Conservation (phyloP, 805 yeast species). For the Wickerhamomyces bisporus region DNA sequence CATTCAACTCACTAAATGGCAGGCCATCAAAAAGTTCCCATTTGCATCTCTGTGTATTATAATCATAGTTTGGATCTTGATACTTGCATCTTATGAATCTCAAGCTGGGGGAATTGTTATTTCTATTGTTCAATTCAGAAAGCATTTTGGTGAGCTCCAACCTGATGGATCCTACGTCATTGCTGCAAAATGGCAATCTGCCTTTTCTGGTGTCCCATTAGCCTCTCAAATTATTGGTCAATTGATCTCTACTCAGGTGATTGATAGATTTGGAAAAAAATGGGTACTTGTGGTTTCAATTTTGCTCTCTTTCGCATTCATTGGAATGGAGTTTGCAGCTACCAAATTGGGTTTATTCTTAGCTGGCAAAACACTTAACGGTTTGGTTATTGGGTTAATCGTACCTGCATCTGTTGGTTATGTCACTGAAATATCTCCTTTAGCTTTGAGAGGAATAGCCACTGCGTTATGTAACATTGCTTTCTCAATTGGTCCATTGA, state of each 20-base stretch:
- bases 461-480: constrained; percentile 34
- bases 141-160: constrained; percentile 26
- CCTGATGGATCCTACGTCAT: constrained; percentile 29
- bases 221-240: constrained; percentile 30
- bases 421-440: constrained; percentile 37
- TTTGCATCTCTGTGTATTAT: constrained; percentile 37
- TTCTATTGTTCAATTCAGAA: constrained; percentile 31
- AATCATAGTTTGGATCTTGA: constrained; percentile 31
- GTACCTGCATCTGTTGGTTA: constrained; percentile 32
- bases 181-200: constrained; percentile 40
- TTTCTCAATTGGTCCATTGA: constrained; percentile 33
- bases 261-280: constrained; percentile 33
- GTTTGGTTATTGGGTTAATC: constrained; percentile 36
- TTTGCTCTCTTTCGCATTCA: constrained; percentile 27
- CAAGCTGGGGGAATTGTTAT: constrained; percentile 33
- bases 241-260: constrained; percentile 10
- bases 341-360: constrained; percentile 29
- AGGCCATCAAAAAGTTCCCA: constrained; percentile 35
- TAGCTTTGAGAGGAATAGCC: constrained; percentile 32
- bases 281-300: constrained; percentile 25
- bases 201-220: constrained; percentile 28
- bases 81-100: constrained; percentile 39
- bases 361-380: constrained; percentile 36
- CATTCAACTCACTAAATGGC: constrained; percentile 12
- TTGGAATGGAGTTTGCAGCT: constrained; percentile 37